Evolutionary conservation across 345 rosid species (phyloP).

Genomic region (Camelina neglecta): DNA sequence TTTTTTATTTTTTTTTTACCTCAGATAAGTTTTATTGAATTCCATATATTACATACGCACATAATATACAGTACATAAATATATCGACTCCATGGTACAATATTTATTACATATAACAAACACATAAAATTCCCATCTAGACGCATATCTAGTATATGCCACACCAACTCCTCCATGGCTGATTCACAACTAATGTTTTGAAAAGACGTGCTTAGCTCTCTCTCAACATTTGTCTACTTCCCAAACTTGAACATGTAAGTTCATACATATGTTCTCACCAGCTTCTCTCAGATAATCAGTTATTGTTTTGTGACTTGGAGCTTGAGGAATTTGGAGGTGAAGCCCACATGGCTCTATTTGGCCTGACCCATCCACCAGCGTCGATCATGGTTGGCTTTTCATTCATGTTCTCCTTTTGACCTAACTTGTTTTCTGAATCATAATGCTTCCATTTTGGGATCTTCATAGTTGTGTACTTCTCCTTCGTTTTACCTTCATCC

Average conservation of each 20-base stretch:
- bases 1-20: too few relatives aligned
- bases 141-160: background rate
- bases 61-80: background rate
- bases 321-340: slow-evolving; percentile 22
- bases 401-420: slow-evolving; percentile 7
- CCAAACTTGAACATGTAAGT: background rate
- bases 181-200: background rate
- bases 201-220: background rate
- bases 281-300: background rate
- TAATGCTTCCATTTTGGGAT: slow-evolving; percentile 27
- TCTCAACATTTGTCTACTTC: background rate
- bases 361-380: slow-evolving; percentile 38
- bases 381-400: slow-evolving; percentile 22
- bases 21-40: background rate
- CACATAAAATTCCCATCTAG: background rate
- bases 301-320: slow-evolving; percentile 1
- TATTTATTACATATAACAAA: background rate
- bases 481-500: background rate
- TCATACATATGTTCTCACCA: background rate
- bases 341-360: slow-evolving; percentile 41
- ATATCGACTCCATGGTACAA: background rate
- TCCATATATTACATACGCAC: background rate
- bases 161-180: background rate
- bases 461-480: background rate
- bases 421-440: background rate